Conservation (phyloP, 495 filamentous ascomycete species). For the Massariosphaeria phaeospora region DNA sequence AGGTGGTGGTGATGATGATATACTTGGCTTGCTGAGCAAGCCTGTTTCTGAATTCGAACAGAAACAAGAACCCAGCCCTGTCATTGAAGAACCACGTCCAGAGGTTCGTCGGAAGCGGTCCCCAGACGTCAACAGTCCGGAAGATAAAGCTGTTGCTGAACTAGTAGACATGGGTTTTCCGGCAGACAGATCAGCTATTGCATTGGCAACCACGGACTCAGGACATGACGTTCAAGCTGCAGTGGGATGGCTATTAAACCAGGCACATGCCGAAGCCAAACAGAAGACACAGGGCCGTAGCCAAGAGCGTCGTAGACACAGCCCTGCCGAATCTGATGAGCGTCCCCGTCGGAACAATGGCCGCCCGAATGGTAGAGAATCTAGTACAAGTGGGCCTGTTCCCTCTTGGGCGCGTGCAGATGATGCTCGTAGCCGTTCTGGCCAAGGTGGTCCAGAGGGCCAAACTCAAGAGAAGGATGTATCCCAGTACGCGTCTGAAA, state of each 20-base stretch:
- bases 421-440: constrained; percentile 35
- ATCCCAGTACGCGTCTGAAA: constrained; percentile 70
- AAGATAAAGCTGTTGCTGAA: constrained; percentile 80
- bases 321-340: constrained; percentile 36
- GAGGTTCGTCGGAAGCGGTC: constrained; percentile 33
- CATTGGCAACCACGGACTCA: constrained; percentile 69
- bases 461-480: constrained; percentile 66
- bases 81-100: constrained; percentile 20
- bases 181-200: constrained; percentile 69
- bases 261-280: constrained; percentile 71
- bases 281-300: constrained; percentile 50
- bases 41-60: constrained; percentile 66
- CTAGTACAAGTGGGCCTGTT: constrained; percentile 36
- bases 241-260: constrained; percentile 82
- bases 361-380: constrained; percentile 37
- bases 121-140: constrained; percentile 47
- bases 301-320: constrained; percentile 18
- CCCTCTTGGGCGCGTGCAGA: constrained; percentile 48
- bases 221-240: constrained; percentile 82
- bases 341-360: constrained; percentile 33
- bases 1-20: constrained; percentile 64
- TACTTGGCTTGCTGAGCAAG: constrained; percentile 78
- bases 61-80: constrained; percentile 43
- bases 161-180: constrained; percentile 94
- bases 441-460: constrained; percentile 47